Percentiles rank a stretch among this genome's conserved stretches.
Evolutionary conservation across 2,329 filamentous ascomycete species (phyloP).

Genomic region (Ophiosphaerella narmari): DNA sequence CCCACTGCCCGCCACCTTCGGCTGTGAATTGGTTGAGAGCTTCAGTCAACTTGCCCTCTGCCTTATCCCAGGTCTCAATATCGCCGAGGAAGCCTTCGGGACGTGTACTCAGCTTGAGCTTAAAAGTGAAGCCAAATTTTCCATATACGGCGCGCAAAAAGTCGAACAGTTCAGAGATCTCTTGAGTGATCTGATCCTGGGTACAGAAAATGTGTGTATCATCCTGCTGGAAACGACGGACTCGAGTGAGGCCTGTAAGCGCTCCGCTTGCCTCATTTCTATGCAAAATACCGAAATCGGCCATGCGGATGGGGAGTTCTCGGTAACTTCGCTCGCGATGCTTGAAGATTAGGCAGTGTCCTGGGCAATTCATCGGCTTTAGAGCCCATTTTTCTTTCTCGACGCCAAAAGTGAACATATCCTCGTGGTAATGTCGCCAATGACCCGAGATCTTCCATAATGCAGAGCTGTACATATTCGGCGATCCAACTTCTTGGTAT

Average conservation of each 20-base stretch:
- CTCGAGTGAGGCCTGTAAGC: conserved; percentile 85
- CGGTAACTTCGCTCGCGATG: conserved; percentile 84
- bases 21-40: conserved; percentile 75
- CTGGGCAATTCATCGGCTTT: conserved; percentile 99
- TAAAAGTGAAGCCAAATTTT: conserved; percentile 86
- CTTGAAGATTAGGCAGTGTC: conserved; percentile 86
- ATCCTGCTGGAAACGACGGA: conserved; percentile 93
- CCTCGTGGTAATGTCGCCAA: conserved; percentile 89
- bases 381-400: conserved; percentile 86
- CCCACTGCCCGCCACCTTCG: conserved; percentile 72
- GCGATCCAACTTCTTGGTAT: conserved; percentile 93
- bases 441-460: conserved; percentile 96
- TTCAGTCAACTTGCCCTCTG: conserved; percentile 78
- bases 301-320: conserved; percentile 88
- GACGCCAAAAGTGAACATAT: conserved; percentile 86
- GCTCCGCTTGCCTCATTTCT: conserved; percentile 95
- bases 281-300: conserved; percentile 94
- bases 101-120: conserved; percentile 90
- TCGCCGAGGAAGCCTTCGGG: conserved; percentile 88
- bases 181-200: conserved; percentile 74
- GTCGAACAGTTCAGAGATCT: conserved; percentile 84
- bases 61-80: conserved; percentile 84
- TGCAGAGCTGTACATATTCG: conserved; percentile 93
- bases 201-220: conserved; percentile 96
- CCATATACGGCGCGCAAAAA: conserved; percentile 82